These are phyloP conservation scores for Phanerochaete carnosa DNA, from an alignment of 768 basidiomycete genomes.

Conservation along the genomic window DNA sequence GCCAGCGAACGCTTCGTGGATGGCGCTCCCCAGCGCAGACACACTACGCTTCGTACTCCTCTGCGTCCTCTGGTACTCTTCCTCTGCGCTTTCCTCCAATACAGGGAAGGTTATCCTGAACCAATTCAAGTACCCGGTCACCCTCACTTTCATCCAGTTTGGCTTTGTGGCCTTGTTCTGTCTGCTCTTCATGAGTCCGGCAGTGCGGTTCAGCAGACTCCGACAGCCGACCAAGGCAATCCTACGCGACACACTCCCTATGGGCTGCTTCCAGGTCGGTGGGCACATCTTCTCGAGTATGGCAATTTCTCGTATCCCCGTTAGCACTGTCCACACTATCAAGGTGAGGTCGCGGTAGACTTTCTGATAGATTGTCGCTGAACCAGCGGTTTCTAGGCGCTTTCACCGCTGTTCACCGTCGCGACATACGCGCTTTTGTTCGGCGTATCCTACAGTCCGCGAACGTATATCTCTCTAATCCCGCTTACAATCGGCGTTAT, in stretches of 20 bases:
- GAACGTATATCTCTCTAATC: slow-evolving; percentile 91
- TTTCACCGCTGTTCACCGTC: slow-evolving; percentile 97
- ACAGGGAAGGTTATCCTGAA: slow-evolving; percentile 95
- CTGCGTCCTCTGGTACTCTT: slow-evolving; percentile 90
- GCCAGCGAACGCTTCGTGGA: slow-evolving; percentile 1
- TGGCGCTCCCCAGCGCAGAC: slow-evolving; percentile 24
- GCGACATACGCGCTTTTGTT: slow-evolving; percentile 93
- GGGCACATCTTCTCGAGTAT: slow-evolving; percentile 98
- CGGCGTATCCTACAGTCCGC: slow-evolving; percentile 86
- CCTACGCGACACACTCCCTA: slow-evolving; percentile 78
- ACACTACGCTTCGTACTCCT: slow-evolving; percentile 66
- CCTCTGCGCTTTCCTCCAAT: slow-evolving; percentile 92
- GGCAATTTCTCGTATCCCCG: slow-evolving; percentile 93
- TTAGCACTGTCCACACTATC: slow-evolving; percentile 98
- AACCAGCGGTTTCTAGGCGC: slow-evolving; percentile 53
- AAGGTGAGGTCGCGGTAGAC: slow-evolving; percentile 58
- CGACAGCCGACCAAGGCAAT: slow-evolving; percentile 72
- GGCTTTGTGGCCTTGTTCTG: slow-evolving; percentile 90
- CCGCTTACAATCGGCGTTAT: slow-evolving; percentile 96
- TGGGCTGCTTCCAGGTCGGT: slow-evolving; percentile 97
- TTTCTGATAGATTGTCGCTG: neutral
- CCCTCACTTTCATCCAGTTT: slow-evolving; percentile 97
- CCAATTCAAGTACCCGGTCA: slow-evolving; percentile 91
- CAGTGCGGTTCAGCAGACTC: slow-evolving; percentile 61
- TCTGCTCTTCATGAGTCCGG: slow-evolving; percentile 77